Evolutionary conservation across 148 eudicot genomes (phyloP).

Genomic region (Rhododendron molle): DNA sequence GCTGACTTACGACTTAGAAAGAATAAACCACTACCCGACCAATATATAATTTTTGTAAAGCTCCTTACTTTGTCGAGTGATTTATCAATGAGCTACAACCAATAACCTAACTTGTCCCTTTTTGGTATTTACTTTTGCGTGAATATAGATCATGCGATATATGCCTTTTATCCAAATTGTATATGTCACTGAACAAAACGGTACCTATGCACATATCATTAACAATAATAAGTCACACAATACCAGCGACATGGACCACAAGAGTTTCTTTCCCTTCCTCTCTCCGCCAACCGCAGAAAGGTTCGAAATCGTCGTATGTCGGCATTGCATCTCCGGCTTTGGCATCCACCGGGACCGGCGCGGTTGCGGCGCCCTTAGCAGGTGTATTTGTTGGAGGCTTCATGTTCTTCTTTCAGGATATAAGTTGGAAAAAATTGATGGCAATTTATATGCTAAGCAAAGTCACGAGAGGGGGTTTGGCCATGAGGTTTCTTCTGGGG

Average conservation of each 20-base stretch:
- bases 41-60: no score
- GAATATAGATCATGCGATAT: no score
- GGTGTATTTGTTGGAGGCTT: background rate
- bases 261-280: conserved; percentile 31
- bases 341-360: background rate
- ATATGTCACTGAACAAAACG: no score
- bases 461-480: background rate
- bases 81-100: no score
- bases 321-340: background rate
- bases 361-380: background rate
- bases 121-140: no score
- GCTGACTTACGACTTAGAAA: no score
- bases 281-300: conserved; percentile 32
- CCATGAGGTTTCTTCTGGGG: background rate
- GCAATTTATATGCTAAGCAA: background rate
- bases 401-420: background rate
- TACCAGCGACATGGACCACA: conserved; percentile 38
- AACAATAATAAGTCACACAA: background rate
- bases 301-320: conserved; percentile 39
- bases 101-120: no score
- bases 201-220: background rate
- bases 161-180: no score
- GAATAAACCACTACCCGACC: no score
- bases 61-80: no score
- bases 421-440: background rate